phyloP scores from a whole-genome alignment of 2,329 filamentous ascomycete species.

The Fusarium sp. region DNA sequence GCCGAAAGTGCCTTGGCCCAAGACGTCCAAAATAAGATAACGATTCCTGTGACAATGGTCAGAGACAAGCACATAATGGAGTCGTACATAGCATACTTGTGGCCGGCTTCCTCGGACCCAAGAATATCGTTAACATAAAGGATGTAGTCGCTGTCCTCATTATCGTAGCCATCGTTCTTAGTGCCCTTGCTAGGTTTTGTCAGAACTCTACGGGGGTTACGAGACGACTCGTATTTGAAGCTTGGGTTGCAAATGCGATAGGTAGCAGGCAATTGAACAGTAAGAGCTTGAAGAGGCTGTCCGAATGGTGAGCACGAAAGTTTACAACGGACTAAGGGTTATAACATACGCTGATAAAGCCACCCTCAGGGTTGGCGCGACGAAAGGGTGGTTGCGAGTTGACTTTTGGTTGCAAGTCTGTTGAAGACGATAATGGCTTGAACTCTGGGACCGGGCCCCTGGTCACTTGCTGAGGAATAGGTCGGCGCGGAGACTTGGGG shows the following conservation, averaged over 20 bases:
- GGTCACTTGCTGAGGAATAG: slow-evolving; percentile 59
- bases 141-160: slow-evolving; percentile 99
- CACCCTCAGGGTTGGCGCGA: slow-evolving; percentile 94
- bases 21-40: slow-evolving; percentile 95
- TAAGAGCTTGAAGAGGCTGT: slow-evolving; percentile 94
- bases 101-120: slow-evolving; percentile 95
- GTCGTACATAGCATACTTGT: slow-evolving; percentile 75
- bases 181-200: slow-evolving; percentile 98
- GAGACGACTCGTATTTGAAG: slow-evolving; percentile 98
- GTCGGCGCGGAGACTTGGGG: slow-evolving; percentile 68
- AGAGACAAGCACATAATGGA: slow-evolving; percentile 12
- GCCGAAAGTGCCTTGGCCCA: slow-evolving; percentile 97
- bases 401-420: slow-evolving; percentile 84
- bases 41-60: slow-evolving; percentile 73
- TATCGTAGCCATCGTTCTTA: slow-evolving; percentile 99
- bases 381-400: slow-evolving; percentile 91
- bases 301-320: slow-evolving; percentile 26
- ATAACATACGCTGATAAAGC: slow-evolving; percentile 89
- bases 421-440: slow-evolving; percentile 76
- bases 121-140: slow-evolving; percentile 99
- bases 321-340: background rate
- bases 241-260: slow-evolving; percentile 98
- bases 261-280: slow-evolving; percentile 90
- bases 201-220: slow-evolving; percentile 93
- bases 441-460: slow-evolving; percentile 88